A percentile compares a stretch with the other conserved stretches of the same genome.
phyloP scores from a whole-genome alignment of 495 filamentous ascomycete species.

The Cudoniella acicularis region DNA sequence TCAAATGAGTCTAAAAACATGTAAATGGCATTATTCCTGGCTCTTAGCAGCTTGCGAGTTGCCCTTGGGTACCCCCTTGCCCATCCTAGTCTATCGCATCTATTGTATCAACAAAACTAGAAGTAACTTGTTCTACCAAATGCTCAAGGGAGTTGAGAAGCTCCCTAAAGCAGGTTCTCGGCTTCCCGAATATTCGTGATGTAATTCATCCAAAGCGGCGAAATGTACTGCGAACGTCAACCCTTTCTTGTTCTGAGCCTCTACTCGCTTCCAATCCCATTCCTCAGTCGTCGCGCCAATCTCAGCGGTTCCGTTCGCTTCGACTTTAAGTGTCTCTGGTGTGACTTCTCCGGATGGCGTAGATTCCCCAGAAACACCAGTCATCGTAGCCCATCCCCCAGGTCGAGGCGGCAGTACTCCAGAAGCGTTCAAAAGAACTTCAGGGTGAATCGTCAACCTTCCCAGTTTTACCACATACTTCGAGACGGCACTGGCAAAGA shows the following conservation, averaged over 20 bases:
- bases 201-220: slow-evolving; percentile 46
- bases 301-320: slow-evolving; percentile 22
- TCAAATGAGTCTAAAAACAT: background rate
- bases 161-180: slow-evolving; percentile 42
- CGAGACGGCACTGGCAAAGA: slow-evolving; percentile 50
- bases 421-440: slow-evolving; percentile 64
- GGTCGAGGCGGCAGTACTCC: slow-evolving; percentile 57
- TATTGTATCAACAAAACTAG: background rate
- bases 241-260: slow-evolving; percentile 42
- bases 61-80: background rate
- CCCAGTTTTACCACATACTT: slow-evolving; percentile 59
- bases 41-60: background rate
- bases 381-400: slow-evolving; percentile 39
- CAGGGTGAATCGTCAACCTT: slow-evolving; percentile 78
- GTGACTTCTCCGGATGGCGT: slow-evolving; percentile 23
- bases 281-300: slow-evolving; percentile 24
- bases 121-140: slow-evolving; percentile 10
- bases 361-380: slow-evolving; percentile 21
- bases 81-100: slow-evolving; percentile 2
- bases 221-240: slow-evolving; percentile 46
- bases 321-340: slow-evolving; percentile 23
- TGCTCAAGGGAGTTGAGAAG: slow-evolving; percentile 34
- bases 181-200: slow-evolving; percentile 43
- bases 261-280: slow-evolving; percentile 49
- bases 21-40: background rate